Conservation (phyloP, 192 early-diverging fungal species). For the Irineochytrium annulatum region DNA sequence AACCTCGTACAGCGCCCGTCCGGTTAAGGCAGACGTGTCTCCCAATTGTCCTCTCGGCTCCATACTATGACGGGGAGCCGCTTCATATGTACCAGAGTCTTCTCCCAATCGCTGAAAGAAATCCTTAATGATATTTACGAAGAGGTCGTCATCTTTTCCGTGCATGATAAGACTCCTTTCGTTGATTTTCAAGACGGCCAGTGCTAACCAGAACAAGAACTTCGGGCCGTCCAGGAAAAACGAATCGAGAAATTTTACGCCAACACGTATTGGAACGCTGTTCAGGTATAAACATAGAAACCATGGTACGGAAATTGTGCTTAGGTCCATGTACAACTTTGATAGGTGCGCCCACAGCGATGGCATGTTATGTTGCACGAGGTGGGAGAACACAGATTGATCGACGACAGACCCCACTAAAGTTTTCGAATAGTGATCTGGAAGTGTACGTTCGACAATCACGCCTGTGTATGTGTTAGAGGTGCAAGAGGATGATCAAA, state of each 20-base stretch:
- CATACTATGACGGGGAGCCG: no score
- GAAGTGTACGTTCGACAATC: conserved; percentile 52
- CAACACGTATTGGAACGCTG: conserved; percentile 44
- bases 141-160: conserved; percentile 54
- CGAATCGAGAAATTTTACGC: conserved; percentile 48
- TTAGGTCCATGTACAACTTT: conserved; percentile 55
- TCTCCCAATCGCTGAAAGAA: conserved; percentile 50
- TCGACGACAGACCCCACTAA: conserved; percentile 58
- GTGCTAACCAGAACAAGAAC: conserved; percentile 55
- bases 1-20: conserved; percentile 35
- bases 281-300: conserved; percentile 58
- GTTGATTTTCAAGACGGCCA: conserved; percentile 54
- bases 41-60: no score
- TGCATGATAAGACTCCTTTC: conserved; percentile 39
- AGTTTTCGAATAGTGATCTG: conserved; percentile 61
- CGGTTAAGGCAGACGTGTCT: conserved; percentile 32
- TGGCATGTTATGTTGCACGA: conserved; percentile 46
- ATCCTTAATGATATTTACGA: conserved; percentile 47
- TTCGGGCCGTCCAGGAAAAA: conserved; percentile 66
- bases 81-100: conserved; percentile 17
- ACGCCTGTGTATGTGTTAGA: conserved; percentile 25
- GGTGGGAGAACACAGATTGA: conserved; percentile 47
- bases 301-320: conserved; percentile 58
- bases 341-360: conserved; percentile 39
- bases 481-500: not conserved